Base-by-base conservation (phyloP, 805 yeast genomes). In the Teunomyces funiuensis region DNA sequence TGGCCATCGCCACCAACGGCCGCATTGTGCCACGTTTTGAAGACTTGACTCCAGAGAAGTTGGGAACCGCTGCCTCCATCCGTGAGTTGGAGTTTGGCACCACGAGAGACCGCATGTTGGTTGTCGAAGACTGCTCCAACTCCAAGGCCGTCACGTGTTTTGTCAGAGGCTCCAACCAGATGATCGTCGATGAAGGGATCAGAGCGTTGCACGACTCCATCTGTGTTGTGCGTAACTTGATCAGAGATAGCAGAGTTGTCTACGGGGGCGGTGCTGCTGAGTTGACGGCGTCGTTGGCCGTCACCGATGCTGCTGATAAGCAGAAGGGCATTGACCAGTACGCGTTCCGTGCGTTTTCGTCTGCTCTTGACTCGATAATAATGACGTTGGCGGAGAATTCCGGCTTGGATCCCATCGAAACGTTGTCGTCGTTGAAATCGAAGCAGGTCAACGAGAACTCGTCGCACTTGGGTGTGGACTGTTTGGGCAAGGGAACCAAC, bases 201-300 rank as follows among this genome's bases (percentile, higher is more conserved):
- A 84, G 99, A 64, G 97, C 99, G 1, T 74, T 93, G 44, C 98
- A 93, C 58, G 99, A 93, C 63, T 87, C 99, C 6, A 71, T 93
- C 43, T 91, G 99, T 71, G 99, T 95, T 33, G 99, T 93, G 20
- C 85, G 99, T 71, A 95, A 93, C 69, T 78, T 93, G 61, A 84
- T 95, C 39, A 80, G 83, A 56, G 98, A 95, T 64, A 84, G 82
- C 61, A 79, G 97, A 64, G 88, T 93, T 34, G 97, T 95, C n/a
- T 93, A 93, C 59, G 99, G 99, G 49, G 99, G 99, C 54, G 99
- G 99, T 52, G 96, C 99, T 16, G 95, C 98, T 27, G 99, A 93
- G 70, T 82, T 93, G 40, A 77, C 96, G 2, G 85, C 96, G 73
- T 89, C 98, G 10, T 69, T 93, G 53, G 95, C 93, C 13, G 96